Evolutionary conservation across 139 green algal genomes (phyloP).

Genomic region (Micractinium sp.): DNA sequence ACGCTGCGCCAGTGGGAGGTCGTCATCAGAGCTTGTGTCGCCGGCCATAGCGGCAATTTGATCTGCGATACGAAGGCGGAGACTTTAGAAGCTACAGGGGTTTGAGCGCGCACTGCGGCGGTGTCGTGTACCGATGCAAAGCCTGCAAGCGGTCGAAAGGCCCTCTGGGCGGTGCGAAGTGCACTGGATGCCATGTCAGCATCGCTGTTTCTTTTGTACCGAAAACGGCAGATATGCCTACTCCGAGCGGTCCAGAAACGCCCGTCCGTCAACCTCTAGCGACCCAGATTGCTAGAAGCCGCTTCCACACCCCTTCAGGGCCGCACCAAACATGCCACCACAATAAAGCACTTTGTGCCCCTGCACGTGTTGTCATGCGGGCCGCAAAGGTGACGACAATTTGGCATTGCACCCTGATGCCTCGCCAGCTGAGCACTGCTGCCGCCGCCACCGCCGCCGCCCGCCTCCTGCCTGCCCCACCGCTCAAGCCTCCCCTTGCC

Average conservation of each 20-base stretch:
- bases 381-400: neutral
- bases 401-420: neutral
- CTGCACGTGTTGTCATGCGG: neutral
- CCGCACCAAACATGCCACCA: no score
- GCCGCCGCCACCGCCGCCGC: neutral
- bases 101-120: neutral
- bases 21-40: slow-evolving; percentile 38
- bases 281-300: no score
- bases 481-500: neutral
- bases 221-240: no score
- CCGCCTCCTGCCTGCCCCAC: neutral
- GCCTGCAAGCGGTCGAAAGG: neutral
- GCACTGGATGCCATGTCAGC: no score
- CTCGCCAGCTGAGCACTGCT: neutral
- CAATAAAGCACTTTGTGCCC: neutral
- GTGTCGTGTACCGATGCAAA: neutral
- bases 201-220: no score
- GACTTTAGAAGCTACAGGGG: neutral
- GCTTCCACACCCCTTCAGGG: no score
- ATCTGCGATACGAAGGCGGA: neutral
- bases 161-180: no score
- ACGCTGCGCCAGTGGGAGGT: slow-evolving; percentile 37
- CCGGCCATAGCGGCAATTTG: neutral
- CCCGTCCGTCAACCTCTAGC: no score
- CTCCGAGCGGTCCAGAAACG: no score